Base-by-base conservation (phyloP, 2,329 filamentous ascomycete genomes). In the Venturia oleaginea region DNA sequence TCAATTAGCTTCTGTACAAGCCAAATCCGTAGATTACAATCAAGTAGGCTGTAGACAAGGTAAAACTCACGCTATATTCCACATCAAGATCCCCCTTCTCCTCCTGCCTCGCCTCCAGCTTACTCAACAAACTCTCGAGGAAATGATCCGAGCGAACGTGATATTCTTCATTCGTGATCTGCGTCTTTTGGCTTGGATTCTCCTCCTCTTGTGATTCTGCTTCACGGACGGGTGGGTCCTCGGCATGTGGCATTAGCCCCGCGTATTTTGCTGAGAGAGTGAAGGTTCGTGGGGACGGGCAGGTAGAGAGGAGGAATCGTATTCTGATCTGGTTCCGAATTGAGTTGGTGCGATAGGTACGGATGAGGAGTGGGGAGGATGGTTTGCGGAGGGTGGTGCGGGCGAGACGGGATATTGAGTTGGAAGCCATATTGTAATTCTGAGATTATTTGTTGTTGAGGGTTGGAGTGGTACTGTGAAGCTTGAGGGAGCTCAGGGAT, bases 111-210 rank as follows among this genome's bases (percentile, higher is more conserved):
- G 84, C 82, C 77, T 99, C 94, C 51, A 96, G 73, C 67, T 81
- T 79, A 27, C 75, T 73, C 51, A 84, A 73, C 40, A 89, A 75
- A 34, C 77, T 75, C 64, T 87, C 81, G 70, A 97, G 81, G 74
- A 90, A 96, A 61, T 81, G 75, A 72, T 97, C 90, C 34, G 92
- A 85, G 37, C 90, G 80, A 65, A 89, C 82, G 72, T 96, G 87
- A 74, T 95, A 97, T 71, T 91, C 79, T 32, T 81, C 78, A 3
- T 88, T 84, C 1, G 84, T 83, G 67, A 97, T 80, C 60, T 89
- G 81, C 1, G 87, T 85, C 0, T 89, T 80, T 66, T 82, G 79
- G 27, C 75, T 77, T 61, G 63, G 54, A 3, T 24, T 34, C 22
- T 27, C 37, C 22, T 27, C 37, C 43, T 66, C 67, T 37, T 71